Conservation (phyloP, 164 flowering plant genomes). For the Magnolia sinica region DNA sequence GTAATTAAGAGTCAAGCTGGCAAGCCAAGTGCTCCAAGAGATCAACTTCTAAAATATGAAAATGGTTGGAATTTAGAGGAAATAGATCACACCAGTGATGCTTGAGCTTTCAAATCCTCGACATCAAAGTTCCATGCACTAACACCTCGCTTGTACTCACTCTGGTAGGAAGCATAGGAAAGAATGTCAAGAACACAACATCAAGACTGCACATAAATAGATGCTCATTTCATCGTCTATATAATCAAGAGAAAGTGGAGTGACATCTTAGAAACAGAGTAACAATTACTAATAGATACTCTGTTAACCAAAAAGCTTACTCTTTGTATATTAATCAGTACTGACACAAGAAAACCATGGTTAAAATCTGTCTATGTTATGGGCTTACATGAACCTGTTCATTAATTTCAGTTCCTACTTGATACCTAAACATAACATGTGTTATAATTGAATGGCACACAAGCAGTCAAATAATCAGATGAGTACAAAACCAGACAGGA, state of each 20-base stretch:
- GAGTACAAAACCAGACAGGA: background rate
- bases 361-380: background rate
- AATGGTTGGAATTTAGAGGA: background rate
- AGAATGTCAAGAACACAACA: conserved; percentile 2
- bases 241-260: background rate
- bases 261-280: background rate
- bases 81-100: conserved; percentile 64
- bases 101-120: conserved; percentile 91
- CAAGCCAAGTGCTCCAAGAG: background rate
- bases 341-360: background rate
- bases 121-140: conserved; percentile 99
- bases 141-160: conserved; percentile 97
- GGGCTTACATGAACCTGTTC: background rate
- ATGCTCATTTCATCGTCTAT: background rate
- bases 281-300: background rate
- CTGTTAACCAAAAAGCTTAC: background rate
- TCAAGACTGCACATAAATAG: background rate
- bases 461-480: background rate
- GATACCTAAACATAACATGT: background rate
- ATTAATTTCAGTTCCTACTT: background rate
- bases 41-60: background rate
- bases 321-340: background rate
- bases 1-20: background rate
- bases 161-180: conserved; percentile 38
- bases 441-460: background rate